A percentile compares a stretch with the other conserved stretches of the same genome.
phyloP scores from a whole-genome alignment of 768 basidiomycete genomes.

The Suillus weaverae region DNA sequence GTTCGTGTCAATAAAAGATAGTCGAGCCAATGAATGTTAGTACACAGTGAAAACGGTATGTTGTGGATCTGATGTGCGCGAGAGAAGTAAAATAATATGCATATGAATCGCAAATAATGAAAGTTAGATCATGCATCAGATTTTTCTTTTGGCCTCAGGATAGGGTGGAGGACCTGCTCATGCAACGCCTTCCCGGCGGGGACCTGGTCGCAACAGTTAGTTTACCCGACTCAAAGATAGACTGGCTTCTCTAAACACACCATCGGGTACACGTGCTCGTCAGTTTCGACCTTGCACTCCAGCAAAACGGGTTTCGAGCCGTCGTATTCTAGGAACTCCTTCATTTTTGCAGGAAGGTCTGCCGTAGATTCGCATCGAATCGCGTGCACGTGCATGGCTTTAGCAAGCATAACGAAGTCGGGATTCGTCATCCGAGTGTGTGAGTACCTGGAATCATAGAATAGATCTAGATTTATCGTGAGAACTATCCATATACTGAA shows the following conservation, averaged over 20 bases:
- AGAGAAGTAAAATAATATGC: neutral
- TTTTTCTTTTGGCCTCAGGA: slow-evolving; percentile 34
- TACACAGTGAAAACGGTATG: slow-evolving; percentile 29
- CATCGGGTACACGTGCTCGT: slow-evolving; percentile 92
- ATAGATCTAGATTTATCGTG: slow-evolving; percentile 60
- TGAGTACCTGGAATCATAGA: slow-evolving; percentile 96
- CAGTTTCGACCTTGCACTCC: slow-evolving; percentile 84
- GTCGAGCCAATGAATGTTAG: slow-evolving; percentile 16
- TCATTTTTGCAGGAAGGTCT: slow-evolving; percentile 94
- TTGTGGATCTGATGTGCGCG: slow-evolving; percentile 7
- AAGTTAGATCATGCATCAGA: slow-evolving; percentile 20
- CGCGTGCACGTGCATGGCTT: slow-evolving; percentile 91
- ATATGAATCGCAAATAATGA: neutral
- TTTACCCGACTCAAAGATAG: neutral
- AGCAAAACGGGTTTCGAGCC: slow-evolving; percentile 82
- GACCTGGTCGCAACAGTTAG: slow-evolving; percentile 45
- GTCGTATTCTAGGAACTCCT: slow-evolving; percentile 97
- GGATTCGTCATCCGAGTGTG: slow-evolving; percentile 97
- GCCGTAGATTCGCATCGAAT: slow-evolving; percentile 68
- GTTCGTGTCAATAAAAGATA: slow-evolving; percentile 1
- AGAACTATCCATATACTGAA: neutral
- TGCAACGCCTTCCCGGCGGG: slow-evolving; percentile 94
- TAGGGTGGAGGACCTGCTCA: slow-evolving; percentile 82
- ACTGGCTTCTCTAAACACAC: slow-evolving; percentile 37
- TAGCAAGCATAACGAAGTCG: slow-evolving; percentile 87